phyloP scores from a whole-genome alignment of 2,329 filamentous ascomycete species.

The Alternaria burnsii region DNA sequence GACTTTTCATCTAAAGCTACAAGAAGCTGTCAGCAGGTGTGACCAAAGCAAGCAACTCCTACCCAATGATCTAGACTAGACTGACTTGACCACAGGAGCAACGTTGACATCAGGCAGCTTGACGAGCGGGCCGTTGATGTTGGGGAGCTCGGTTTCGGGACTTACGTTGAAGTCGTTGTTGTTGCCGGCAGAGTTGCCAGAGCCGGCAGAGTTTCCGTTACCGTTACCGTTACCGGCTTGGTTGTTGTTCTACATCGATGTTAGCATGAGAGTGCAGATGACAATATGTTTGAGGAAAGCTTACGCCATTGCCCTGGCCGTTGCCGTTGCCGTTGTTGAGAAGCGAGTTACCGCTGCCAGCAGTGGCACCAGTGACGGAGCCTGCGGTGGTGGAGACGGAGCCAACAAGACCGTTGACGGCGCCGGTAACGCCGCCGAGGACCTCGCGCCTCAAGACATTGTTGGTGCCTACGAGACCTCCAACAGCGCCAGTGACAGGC shows the following conservation, averaged over 20 bases:
- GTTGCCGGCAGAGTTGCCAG: conserved; percentile 16
- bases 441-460: background rate
- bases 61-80: conserved; percentile 6
- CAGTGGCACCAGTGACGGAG: conserved; percentile 18
- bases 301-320: conserved; percentile 15
- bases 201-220: conserved; percentile 19
- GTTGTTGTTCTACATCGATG: background rate
- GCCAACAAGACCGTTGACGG: background rate
- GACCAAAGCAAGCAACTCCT: background rate
- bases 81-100: conserved; percentile 17
- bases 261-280: background rate
- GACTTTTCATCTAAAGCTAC: background rate
- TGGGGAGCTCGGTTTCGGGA: conserved; percentile 8
- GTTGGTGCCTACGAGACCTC: background rate
- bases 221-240: conserved; percentile 12
- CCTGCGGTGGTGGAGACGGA: conserved; percentile 11
- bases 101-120: conserved; percentile 10
- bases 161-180: conserved; percentile 27
- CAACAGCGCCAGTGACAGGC: background rate
- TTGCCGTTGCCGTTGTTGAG: conserved; percentile 15
- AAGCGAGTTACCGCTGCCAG: conserved; percentile 12
- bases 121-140: background rate
- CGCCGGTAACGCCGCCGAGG: background rate
- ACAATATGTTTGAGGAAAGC: background rate
- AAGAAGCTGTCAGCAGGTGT: background rate